phyloP scores from a whole-genome alignment of 805 yeast species.

The Saccharomycopsis lassenensis region DNA sequence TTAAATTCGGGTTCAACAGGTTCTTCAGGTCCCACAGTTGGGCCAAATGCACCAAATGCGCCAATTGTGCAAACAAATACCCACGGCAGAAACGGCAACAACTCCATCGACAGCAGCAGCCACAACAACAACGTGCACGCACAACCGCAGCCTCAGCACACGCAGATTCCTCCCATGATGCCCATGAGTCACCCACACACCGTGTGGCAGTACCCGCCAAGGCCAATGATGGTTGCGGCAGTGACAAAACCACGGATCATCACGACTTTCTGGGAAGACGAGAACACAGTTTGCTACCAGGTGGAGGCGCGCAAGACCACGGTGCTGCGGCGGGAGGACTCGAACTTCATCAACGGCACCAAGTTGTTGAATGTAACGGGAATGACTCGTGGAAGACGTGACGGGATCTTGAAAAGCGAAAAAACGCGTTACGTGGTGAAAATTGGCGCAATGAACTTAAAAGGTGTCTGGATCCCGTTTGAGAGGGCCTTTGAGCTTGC shows the following conservation, averaged over 20 bases:
- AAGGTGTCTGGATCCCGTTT: conserved; percentile 87
- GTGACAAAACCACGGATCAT: conserved; percentile 46
- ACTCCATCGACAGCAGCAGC: too few relatives aligned
- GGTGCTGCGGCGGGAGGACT: conserved; percentile 77
- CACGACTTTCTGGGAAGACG: conserved; percentile 89
- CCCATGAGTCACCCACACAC: too few relatives aligned
- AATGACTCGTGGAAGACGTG: conserved; percentile 81
- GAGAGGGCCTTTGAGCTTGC: conserved; percentile 78
- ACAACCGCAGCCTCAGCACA: too few relatives aligned
- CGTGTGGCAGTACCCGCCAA: too few relatives aligned
- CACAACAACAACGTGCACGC: too few relatives aligned
- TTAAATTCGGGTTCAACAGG: too few relatives aligned
- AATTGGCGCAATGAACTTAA: conserved; percentile 78
- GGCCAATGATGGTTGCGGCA: conserved; percentile 3
- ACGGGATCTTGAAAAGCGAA: conserved; percentile 72
- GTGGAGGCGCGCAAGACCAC: conserved; percentile 74
- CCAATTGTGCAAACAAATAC: too few relatives aligned
- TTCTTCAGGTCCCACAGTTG: too few relatives aligned
- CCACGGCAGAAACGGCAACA: too few relatives aligned
- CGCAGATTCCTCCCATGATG: too few relatives aligned
- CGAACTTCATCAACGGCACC: conserved; percentile 79
- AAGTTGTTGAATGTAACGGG: conserved; percentile 74
- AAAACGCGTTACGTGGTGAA: conserved; percentile 71
- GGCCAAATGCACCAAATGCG: too few relatives aligned
- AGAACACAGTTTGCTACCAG: conserved; percentile 73